A percentile compares a stretch with the other conserved stretches of the same genome.
phyloP scores from a whole-genome alignment of 495 filamentous ascomycete genomes.

The Lophiostoma macrostomum region DNA sequence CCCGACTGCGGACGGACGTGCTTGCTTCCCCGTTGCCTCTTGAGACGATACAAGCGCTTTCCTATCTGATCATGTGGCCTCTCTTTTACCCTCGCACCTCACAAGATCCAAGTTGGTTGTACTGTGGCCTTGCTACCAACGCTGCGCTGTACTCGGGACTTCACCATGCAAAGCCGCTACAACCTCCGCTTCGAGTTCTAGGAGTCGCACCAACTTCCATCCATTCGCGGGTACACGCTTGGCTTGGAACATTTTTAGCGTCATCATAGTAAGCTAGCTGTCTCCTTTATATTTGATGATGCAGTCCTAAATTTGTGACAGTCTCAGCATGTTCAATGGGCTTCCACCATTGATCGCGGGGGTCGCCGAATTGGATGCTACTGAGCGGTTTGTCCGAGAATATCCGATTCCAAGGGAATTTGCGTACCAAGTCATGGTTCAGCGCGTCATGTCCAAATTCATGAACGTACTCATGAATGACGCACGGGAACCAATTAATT shows the following conservation, averaged over 20 bases:
- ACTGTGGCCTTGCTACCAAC: constrained; percentile 12
- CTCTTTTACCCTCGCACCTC: background rate
- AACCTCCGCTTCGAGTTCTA: constrained; percentile 4
- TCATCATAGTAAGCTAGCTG: constrained; percentile 5
- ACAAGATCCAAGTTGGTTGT: constrained; percentile 17
- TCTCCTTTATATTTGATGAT: background rate
- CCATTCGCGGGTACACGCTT: constrained; percentile 6
- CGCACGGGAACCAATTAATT: background rate
- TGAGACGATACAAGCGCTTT: constrained; percentile 10
- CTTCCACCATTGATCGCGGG: constrained; percentile 4
- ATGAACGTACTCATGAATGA: constrained; percentile 7
- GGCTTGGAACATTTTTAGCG: constrained; percentile 11
- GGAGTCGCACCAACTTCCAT: background rate
- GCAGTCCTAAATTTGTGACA: background rate
- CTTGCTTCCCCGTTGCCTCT: constrained; percentile 8
- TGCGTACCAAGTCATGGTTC: constrained; percentile 13
- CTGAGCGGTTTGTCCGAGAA: constrained; percentile 12
- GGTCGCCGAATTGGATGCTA: constrained; percentile 4
- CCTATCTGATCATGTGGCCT: constrained; percentile 15
- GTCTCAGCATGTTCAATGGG: constrained; percentile 11
- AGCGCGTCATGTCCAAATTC: constrained; percentile 10
- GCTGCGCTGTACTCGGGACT: constrained; percentile 16
- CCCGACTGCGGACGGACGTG: background rate
- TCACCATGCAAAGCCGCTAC: constrained; percentile 2
- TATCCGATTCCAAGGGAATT: constrained; percentile 9